These are phyloP conservation scores for Claviceps quebecensis DNA, from an alignment of 2,329 filamentous ascomycete species.

Conservation along the genomic window DNA sequence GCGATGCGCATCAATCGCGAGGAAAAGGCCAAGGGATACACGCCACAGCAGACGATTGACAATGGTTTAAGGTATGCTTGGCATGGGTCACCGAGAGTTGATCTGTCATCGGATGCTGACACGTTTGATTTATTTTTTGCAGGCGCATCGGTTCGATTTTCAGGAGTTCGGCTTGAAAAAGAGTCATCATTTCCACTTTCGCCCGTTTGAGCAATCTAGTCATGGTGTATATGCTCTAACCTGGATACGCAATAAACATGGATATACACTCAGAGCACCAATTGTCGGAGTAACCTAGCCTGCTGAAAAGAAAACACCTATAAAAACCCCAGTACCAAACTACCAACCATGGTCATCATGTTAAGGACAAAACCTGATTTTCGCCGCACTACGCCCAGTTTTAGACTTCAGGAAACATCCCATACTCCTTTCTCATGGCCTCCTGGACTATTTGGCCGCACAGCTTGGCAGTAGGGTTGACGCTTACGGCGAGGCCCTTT, in stretches of 20 bases:
- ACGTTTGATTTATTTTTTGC: background rate
- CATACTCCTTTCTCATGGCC: slow-evolving; percentile 56
- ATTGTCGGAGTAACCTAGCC: too few species aligned
- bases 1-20: slow-evolving; percentile 45
- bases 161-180: too few species aligned
- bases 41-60: slow-evolving; percentile 34
- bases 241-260: too few species aligned
- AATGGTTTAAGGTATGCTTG: slow-evolving; percentile 26
- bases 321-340: too few species aligned
- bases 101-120: background rate
- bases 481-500: slow-evolving; percentile 47
- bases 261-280: too few species aligned
- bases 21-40: slow-evolving; percentile 42
- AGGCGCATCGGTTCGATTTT: slow-evolving; percentile 13
- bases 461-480: slow-evolving; percentile 55
- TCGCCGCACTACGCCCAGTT: background rate
- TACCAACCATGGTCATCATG: too few species aligned
- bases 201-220: too few species aligned
- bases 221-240: too few species aligned
- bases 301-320: background rate
- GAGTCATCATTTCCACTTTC: too few species aligned
- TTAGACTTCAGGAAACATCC: slow-evolving; percentile 29
- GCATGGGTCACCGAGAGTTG: background rate
- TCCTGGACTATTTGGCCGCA: slow-evolving; percentile 56
- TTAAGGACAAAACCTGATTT: background rate